Evolutionary conservation across 345 rosid species (phyloP).

Genomic region (Ceriops zippeliana): DNA sequence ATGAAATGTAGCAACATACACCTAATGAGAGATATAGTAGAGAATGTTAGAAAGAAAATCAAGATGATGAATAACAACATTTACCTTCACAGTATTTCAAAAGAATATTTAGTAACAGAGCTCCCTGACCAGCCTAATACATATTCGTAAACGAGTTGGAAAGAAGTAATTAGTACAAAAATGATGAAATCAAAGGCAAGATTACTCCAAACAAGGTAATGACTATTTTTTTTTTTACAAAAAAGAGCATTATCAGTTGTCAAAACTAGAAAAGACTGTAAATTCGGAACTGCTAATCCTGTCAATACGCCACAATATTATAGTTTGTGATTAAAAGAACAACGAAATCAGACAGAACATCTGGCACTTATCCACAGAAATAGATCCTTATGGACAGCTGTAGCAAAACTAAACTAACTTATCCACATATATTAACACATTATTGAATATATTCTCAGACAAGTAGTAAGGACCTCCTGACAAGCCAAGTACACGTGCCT

Average conservation of each 20-base stretch:
- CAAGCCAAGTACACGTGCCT: slow-evolving; percentile 36
- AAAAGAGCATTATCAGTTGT: neutral
- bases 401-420: neutral
- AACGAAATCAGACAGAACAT: no score
- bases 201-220: neutral
- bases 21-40: neutral
- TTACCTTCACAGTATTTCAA: slow-evolving; percentile 91
- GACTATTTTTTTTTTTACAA: no score
- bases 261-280: neutral
- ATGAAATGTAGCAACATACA: neutral
- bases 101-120: slow-evolving; percentile 85
- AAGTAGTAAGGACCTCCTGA: neutral
- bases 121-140: slow-evolving; percentile 89
- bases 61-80: neutral
- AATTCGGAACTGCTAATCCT: neutral
- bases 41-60: slow-evolving; percentile 6
- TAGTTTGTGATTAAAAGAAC: no score
- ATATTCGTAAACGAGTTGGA: slow-evolving; percentile 10
- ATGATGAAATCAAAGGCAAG: slow-evolving; percentile 8
- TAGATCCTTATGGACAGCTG: neutral
- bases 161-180: slow-evolving; percentile 16
- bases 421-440: neutral
- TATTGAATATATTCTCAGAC: slow-evolving; percentile 1
- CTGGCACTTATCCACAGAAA: no score
- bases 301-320: no score